These are phyloP conservation scores for Candida rishiriensis DNA, from an alignment of 805 yeast genomes.

Conservation along the genomic window DNA sequence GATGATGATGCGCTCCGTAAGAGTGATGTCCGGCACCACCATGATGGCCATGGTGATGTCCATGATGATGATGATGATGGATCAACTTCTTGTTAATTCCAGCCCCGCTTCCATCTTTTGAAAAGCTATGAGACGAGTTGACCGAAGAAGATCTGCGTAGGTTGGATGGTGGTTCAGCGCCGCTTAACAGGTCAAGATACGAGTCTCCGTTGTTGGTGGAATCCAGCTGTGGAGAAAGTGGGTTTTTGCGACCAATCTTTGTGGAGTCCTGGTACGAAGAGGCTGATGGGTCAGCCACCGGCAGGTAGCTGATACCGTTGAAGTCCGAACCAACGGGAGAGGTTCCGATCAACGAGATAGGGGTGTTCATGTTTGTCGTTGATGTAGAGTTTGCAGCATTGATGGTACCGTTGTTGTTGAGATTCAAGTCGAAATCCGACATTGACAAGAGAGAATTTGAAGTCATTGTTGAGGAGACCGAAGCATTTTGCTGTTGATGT, in stretches of 20 bases:
- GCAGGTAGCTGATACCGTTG: neutral
- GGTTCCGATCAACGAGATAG: constrained; percentile 13
- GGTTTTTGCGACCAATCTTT: neutral
- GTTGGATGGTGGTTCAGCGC: constrained; percentile 15
- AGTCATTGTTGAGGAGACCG: constrained; percentile 1
- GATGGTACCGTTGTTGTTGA: constrained; percentile 1
- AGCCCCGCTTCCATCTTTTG: neutral
- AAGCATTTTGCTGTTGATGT: neutral
- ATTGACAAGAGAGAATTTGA: constrained; percentile 19
- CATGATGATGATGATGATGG: constrained; percentile 9
- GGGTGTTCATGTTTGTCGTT: constrained; percentile 7
- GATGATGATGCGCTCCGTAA: constrained; percentile 22
- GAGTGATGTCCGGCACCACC: constrained; percentile 9
- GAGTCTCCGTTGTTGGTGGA: constrained; percentile 7
- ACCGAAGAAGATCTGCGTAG: constrained; percentile 15
- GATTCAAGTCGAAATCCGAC: constrained; percentile 25
- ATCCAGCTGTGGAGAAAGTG: neutral
- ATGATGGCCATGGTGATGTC: constrained; percentile 10
- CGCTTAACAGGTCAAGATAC: constrained; percentile 7
- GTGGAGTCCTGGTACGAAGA: neutral
- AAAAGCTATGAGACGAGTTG: constrained; percentile 7
- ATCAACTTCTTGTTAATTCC: neutral
- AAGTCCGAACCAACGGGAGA: constrained; percentile 10
- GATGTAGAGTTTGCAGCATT: neutral
- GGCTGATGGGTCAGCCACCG: too few relatives aligned